Evolutionary conservation across 345 rosid genomes (phyloP), one percentile per base, ranked within the genome.

Genomic region (Linum usitatissimum): DNA sequence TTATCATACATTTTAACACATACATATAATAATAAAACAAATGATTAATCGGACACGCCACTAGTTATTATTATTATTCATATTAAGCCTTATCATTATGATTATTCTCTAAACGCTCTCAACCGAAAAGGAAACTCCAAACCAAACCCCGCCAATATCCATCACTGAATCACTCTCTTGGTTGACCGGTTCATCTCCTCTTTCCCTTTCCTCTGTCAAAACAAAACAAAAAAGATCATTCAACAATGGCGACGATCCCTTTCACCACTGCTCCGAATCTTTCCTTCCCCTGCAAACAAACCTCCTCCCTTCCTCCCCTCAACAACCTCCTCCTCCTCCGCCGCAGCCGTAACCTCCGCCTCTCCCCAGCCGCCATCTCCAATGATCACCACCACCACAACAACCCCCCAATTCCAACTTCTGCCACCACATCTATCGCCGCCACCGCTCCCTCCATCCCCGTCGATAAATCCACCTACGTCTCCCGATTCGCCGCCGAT

Each of bases 401-500:
- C 48, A 40, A 40, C 2, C 48, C 48, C 48, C 48, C 8, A 40
- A 40, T 5, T 4, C 48, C 48, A 7, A 3, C 48, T 40, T 12
- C 23, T n/a, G 9, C 57, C 21, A 8, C 45, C 34, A 6, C 42
- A 39, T 6, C 18, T 42, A 6, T 17, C 62, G 14, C 51, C 72
- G 23, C 13, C 66, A 40, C 18, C 63, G 14, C 21, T 0, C 6
- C 13, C 19, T 0, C 60, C 48, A 20, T 54, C 17, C 39, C 51
- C 4, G 23, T 60, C 1, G 20, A 3, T 7, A 3, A 23, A 23
- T 23, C 45, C 45, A 6, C 67, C n/a, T 73, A 76, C 60, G 6
- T 60, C 51, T 70, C 90, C 34, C 71, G 97, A 34, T 90, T 75
- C 14, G 66, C 77, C 31, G 73, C 78, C 9, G 90, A 83, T n/a